A percentile compares a stretch with the other conserved stretches of the same genome.
phyloP scores from a whole-genome alignment of 1,284 basidiomycete genomes.

The Gymnopus androsaceus region DNA sequence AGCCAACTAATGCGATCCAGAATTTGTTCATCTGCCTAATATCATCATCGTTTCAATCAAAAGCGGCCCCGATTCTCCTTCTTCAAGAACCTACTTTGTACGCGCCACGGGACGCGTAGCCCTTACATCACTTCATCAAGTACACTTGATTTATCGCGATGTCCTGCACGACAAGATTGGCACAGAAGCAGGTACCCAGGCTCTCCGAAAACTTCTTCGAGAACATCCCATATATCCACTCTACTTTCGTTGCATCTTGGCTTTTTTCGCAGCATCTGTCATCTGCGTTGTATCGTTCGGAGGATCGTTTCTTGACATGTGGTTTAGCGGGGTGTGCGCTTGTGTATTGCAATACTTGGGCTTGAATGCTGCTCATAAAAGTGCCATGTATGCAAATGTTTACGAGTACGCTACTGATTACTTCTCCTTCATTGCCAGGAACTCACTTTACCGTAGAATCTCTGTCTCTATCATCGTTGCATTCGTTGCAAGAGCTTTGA shows the following conservation, averaged over 20 bases:
- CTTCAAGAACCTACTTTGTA: constrained; percentile 72
- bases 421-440: background rate
- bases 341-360: constrained; percentile 75
- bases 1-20: constrained; percentile 32
- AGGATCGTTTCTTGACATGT: constrained; percentile 81
- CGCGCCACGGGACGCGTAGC: constrained; percentile 74
- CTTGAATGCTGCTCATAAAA: constrained; percentile 75
- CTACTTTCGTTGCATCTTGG: constrained; percentile 64
- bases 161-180: constrained; percentile 78
- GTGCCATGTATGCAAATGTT: constrained; percentile 83
- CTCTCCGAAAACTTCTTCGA: constrained; percentile 61
- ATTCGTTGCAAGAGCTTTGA: constrained; percentile 74
- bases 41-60: constrained; percentile 79
- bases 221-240: constrained; percentile 65
- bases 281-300: constrained; percentile 83
- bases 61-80: constrained; percentile 57
- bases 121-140: constrained; percentile 69
- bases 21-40: constrained; percentile 81
- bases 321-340: constrained; percentile 75
- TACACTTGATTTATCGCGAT: constrained; percentile 75
- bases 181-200: constrained; percentile 62
- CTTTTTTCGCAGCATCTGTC: constrained; percentile 73
- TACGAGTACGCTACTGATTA: constrained; percentile 78
- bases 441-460: constrained; percentile 51
- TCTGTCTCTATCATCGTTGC: constrained; percentile 81